A percentile compares a stretch with the other conserved stretches of the same genome.
These are phyloP conservation scores for Colletotrichum lentis DNA, from an alignment of 2,329 filamentous ascomycete genomes.

Conservation along the genomic window DNA sequence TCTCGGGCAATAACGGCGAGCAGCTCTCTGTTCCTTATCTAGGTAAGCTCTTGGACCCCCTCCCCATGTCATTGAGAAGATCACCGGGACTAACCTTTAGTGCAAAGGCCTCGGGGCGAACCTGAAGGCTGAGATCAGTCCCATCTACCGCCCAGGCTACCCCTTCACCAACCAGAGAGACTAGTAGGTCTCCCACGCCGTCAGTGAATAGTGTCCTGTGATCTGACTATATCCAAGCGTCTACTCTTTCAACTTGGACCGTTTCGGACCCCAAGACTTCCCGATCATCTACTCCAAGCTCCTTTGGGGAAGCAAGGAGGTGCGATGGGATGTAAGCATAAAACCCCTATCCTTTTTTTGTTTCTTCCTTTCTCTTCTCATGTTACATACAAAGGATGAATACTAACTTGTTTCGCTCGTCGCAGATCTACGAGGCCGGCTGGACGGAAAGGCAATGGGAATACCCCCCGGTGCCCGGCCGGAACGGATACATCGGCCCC, in stretches of 20 bases:
- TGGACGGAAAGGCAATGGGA: conserved; percentile 53
- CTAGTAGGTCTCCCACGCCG: background rate
- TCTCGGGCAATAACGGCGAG: conserved; percentile 46
- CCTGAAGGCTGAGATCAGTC: conserved; percentile 39
- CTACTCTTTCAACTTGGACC: conserved; percentile 37
- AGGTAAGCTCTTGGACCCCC: conserved; percentile 33
- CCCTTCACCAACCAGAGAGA: conserved; percentile 30
- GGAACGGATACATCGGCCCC: conserved; percentile 53
- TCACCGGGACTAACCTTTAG: background rate
- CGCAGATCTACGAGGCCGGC: conserved; percentile 50
- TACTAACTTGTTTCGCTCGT: background rate
- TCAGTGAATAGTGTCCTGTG: accelerated
- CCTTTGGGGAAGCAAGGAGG: conserved; percentile 38
- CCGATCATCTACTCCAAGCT: conserved; percentile 38
- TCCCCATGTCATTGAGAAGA: background rate
- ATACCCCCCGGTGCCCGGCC: conserved; percentile 51
- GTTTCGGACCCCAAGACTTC: conserved; percentile 33
- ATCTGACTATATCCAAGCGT: background rate
- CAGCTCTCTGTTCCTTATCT: conserved; percentile 47
- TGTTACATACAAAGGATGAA: too few relatives aligned
- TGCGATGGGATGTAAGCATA: conserved; percentile 37
- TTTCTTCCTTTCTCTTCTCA: too few relatives aligned
- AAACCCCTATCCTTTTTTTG: accelerated
- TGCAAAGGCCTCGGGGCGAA: conserved; percentile 40
- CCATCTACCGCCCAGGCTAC: conserved; percentile 38